Conservation (phyloP, 2,329 filamentous ascomycete genomes). For the Cladosporium sp. region DNA sequence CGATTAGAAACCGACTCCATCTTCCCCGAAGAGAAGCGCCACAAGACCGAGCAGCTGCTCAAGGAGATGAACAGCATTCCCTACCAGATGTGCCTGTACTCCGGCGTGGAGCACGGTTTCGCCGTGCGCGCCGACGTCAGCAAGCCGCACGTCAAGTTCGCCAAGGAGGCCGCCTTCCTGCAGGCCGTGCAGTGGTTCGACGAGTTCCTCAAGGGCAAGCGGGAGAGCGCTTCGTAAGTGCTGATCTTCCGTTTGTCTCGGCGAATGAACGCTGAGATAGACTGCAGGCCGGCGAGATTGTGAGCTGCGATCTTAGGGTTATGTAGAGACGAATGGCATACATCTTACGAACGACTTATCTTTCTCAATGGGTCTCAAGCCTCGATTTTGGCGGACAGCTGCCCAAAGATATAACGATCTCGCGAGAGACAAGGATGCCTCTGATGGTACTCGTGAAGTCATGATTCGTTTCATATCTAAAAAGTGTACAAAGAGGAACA, state of each 20-base stretch:
- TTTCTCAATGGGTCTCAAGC: too few species aligned
- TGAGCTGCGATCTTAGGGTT: neutral
- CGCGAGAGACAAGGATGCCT: too few species aligned
- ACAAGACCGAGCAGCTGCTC: constrained; percentile 55
- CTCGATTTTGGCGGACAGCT: too few species aligned
- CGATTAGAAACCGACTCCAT: constrained; percentile 51
- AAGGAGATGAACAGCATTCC: constrained; percentile 41
- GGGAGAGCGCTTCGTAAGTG: constrained; percentile 9
- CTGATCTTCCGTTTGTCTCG: neutral
- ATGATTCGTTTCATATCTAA: too few species aligned
- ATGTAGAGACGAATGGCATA: neutral
- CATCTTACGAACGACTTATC: too few species aligned
- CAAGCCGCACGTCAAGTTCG: constrained; percentile 55
- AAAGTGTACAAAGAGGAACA: too few species aligned
- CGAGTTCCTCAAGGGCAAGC: constrained; percentile 45
- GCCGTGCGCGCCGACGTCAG: constrained; percentile 59
- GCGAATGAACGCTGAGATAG: neutral
- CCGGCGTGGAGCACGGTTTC: constrained; percentile 68
- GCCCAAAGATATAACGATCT: too few species aligned
- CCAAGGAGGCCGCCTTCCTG: constrained; percentile 74
- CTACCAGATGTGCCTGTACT: constrained; percentile 74
- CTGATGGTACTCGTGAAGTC: too few species aligned
- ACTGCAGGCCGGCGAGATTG: neutral
- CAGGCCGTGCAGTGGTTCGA: constrained; percentile 77
- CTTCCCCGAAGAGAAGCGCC: constrained; percentile 51